Conservation (phyloP, 805 yeast genomes). For the Monosporozyma servazzii region DNA sequence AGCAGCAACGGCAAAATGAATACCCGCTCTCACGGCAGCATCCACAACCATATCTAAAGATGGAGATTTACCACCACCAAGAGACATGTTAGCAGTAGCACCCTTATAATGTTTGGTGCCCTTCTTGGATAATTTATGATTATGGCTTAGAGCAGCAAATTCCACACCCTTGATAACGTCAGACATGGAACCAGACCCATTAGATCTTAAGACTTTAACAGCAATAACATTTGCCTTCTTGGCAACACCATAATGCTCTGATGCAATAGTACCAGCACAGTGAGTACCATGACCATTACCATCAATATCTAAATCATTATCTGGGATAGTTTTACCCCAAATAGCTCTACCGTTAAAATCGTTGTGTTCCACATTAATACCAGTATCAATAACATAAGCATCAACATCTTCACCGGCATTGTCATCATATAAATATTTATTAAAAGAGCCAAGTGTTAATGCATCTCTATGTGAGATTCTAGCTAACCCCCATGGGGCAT, state of each 20-base stretch:
- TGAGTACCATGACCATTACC: conserved; percentile 95
- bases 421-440: conserved; percentile 62
- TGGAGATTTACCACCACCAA: conserved; percentile 88
- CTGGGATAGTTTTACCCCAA: conserved; percentile 80
- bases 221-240: conserved; percentile 73
- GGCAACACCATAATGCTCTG: conserved; percentile 73
- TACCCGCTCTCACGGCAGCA: conserved; percentile 81
- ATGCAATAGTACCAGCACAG: conserved; percentile 92
- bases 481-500: conserved; percentile 93
- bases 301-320: conserved; percentile 60
- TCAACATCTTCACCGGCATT: conserved; percentile 79
- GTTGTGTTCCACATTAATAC: conserved; percentile 63
- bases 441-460: conserved; percentile 57
- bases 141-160: conserved; percentile 68
- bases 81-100: conserved; percentile 84
- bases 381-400: conserved; percentile 84
- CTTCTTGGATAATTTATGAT: conserved; percentile 39
- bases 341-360: conserved; percentile 78
- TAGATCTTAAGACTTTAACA: conserved; percentile 71
- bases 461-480: conserved; percentile 78
- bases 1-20: conserved; percentile 92
- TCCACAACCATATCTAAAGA: conserved; percentile 80
- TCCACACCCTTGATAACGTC: conserved; percentile 81
- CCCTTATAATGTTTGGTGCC: conserved; percentile 65
- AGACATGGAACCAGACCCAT: conserved; percentile 77